Conservation (phyloP, 2,329 filamentous ascomycete genomes). For the Colletotrichum sp. region DNA sequence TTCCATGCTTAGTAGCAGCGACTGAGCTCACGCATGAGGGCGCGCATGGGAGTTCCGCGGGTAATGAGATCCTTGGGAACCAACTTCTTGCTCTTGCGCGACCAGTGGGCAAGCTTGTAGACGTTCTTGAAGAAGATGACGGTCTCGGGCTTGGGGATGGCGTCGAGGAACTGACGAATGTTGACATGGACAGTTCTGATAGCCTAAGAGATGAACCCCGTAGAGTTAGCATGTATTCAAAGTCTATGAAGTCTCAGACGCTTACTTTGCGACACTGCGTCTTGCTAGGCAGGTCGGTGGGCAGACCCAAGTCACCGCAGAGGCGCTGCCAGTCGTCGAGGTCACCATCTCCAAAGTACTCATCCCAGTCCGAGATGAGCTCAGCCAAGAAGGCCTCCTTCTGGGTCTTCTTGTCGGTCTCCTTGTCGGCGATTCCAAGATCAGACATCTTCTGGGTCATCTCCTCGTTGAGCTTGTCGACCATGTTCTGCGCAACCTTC, state of each 20-base stretch:
- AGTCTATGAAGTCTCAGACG: not conserved
- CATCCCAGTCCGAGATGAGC: constrained; percentile 24
- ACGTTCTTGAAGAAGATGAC: constrained; percentile 38
- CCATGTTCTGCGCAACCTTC: not conserved
- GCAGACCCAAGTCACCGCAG: constrained; percentile 47
- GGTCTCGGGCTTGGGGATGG: constrained; percentile 25
- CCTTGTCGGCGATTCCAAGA: not conserved
- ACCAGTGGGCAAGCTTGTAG: constrained; percentile 39
- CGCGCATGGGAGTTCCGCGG: constrained; percentile 42
- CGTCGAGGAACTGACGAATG: constrained; percentile 52
- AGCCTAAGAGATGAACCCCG: constrained; percentile 33
- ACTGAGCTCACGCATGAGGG: constrained; percentile 31
- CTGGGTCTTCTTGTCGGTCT: not conserved
- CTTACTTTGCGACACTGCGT: constrained; percentile 49
- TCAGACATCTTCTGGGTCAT: not conserved
- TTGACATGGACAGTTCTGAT: constrained; percentile 50
- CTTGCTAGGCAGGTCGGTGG: constrained; percentile 42
- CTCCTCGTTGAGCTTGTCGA: not conserved
- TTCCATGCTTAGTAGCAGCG: not conserved
- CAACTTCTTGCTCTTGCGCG: constrained; percentile 31
- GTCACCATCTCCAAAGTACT: constrained; percentile 32
- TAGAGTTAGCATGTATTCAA: not conserved
- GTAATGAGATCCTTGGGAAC: constrained; percentile 51
- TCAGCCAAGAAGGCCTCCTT: not conserved
- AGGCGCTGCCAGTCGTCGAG: constrained; percentile 51